Percentiles rank a stretch among this genome's conserved stretches.
phyloP scores from a whole-genome alignment of 768 basidiomycete species.

The Pleurotus tuber-regium region DNA sequence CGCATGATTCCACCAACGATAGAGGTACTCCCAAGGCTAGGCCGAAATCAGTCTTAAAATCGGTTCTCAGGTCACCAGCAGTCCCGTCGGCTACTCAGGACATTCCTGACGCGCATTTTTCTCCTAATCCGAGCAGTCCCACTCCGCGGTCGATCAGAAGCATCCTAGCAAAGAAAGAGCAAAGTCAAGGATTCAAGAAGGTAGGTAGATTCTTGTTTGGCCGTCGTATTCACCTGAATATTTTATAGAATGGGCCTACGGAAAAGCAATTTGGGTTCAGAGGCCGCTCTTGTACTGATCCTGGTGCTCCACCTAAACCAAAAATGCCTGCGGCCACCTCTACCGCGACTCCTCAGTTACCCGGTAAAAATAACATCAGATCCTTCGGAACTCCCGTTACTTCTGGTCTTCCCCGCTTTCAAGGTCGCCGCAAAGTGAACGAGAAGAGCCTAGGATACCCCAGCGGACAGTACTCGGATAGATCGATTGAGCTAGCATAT shows the following conservation, averaged over 20 bases:
- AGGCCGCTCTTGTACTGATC: slow-evolving; percentile 34
- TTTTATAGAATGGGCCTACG: slow-evolving; percentile 15
- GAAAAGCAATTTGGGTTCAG: slow-evolving; percentile 16
- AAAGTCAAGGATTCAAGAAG: too few relatives aligned
- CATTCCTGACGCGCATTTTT: too few relatives aligned
- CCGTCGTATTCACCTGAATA: too few relatives aligned
- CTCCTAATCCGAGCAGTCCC: slow-evolving; percentile 18
- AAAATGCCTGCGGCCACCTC: neutral
- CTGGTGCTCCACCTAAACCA: slow-evolving; percentile 19
- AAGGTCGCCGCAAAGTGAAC: slow-evolving; percentile 9
- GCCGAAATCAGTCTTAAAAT: slow-evolving; percentile 34
- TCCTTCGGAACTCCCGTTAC: neutral
- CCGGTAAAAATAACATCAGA: slow-evolving; percentile 3
- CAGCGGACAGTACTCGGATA: slow-evolving; percentile 29
- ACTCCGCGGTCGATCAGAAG: slow-evolving; percentile 27
- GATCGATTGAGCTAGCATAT: slow-evolving; percentile 19
- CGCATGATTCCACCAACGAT: too few relatives aligned
- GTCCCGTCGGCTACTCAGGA: too few relatives aligned
- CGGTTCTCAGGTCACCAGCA: slow-evolving; percentile 35
- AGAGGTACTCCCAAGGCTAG: slow-evolving; percentile 20
- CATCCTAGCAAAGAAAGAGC: slow-evolving; percentile 21
- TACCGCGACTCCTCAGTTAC: slow-evolving; percentile 11
- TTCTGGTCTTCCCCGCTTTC: slow-evolving; percentile 1
- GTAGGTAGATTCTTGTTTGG: too few relatives aligned
- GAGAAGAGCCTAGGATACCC: slow-evolving; percentile 2